Conservation (phyloP, 306 rosid species). For the Parietaria judaica region DNA sequence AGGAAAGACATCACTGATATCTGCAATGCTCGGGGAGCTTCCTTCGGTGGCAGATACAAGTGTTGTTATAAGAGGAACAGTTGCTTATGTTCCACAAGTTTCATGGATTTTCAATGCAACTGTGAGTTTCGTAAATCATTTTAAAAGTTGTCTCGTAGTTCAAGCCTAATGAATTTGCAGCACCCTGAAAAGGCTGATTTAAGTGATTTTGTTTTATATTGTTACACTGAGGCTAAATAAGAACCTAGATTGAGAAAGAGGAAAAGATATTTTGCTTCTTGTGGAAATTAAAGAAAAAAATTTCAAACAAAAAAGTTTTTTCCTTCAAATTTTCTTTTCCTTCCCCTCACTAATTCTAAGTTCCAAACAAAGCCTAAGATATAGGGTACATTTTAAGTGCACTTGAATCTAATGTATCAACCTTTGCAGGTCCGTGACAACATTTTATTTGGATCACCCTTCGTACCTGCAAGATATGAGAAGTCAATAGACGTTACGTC, state of each 20-base stretch:
- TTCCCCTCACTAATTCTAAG: no score
- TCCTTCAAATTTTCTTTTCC: no score
- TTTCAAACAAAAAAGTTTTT: no score
- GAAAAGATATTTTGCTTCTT: no score
- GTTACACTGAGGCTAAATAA: no score
- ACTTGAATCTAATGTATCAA: not conserved
- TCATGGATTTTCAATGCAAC: slow-evolving; percentile 49
- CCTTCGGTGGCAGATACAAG: slow-evolving; percentile 33
- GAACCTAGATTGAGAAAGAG: no score
- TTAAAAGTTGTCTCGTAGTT: not conserved
- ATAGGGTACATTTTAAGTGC: not conserved
- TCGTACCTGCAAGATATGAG: slow-evolving; percentile 33
- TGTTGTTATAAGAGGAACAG: slow-evolving; percentile 37
- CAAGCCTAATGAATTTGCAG: not conserved
- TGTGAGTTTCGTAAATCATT: slow-evolving; percentile 19
- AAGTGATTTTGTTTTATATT: not conserved
- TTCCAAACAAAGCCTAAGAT: not conserved
- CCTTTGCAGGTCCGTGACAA: slow-evolving; percentile 40
- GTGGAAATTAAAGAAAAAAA: no score
- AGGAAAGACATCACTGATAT: slow-evolving; percentile 48
- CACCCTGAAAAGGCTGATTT: not conserved
- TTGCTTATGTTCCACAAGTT: slow-evolving; percentile 48
- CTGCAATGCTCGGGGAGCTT: slow-evolving; percentile 56
- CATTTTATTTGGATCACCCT: slow-evolving; percentile 41
- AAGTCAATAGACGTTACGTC: slow-evolving; percentile 40